Percentiles rank a stretch among this genome's conserved stretches.
Evolutionary conservation across 257 asterid genomes (phyloP).

Genomic region (Gentiana dahurica): DNA sequence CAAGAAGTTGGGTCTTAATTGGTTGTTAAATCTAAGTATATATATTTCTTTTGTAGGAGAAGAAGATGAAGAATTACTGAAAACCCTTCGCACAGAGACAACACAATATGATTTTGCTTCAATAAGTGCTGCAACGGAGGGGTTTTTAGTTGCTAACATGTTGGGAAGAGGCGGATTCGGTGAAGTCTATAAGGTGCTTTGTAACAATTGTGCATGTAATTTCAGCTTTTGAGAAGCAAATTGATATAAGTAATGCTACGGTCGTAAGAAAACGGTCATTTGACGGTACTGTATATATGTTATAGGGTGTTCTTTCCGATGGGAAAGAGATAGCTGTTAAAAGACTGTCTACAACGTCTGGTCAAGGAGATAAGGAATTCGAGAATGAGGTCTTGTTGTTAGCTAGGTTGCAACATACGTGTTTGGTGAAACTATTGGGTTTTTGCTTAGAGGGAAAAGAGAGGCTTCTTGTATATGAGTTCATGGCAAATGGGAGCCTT

Average conservation of each 20-base stretch:
- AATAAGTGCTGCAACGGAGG: conserved; percentile 16
- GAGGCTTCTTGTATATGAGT: conserved; percentile 18
- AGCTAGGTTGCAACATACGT: conserved; percentile 24
- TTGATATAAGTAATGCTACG: neutral
- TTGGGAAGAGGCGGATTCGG: conserved; percentile 33
- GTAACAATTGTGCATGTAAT: neutral
- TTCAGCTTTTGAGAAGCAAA: neutral
- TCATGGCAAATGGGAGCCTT: conserved; percentile 18
- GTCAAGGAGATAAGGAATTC: conserved; percentile 20
- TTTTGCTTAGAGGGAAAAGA: conserved; percentile 13
- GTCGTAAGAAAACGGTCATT: neutral
- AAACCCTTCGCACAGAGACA: neutral
- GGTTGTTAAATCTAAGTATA: neutral
- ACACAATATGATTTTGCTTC: conserved; percentile 14
- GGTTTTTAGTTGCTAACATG: conserved; percentile 14
- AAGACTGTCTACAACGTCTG: conserved; percentile 15
- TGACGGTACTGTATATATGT: neutral
- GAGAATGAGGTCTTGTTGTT: conserved; percentile 17
- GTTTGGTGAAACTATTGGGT: conserved; percentile 18
- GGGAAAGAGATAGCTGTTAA: conserved; percentile 21
- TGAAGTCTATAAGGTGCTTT: conserved; percentile 26
- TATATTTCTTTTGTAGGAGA: neutral
- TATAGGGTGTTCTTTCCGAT: conserved; percentile 16
- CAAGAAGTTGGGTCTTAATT: neutral
- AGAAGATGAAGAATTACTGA: conserved; percentile 1